Percentiles rank a stretch among this genome's conserved stretches.
phyloP scores from a whole-genome alignment of 345 rosid species.

The Jatropha curcas region DNA sequence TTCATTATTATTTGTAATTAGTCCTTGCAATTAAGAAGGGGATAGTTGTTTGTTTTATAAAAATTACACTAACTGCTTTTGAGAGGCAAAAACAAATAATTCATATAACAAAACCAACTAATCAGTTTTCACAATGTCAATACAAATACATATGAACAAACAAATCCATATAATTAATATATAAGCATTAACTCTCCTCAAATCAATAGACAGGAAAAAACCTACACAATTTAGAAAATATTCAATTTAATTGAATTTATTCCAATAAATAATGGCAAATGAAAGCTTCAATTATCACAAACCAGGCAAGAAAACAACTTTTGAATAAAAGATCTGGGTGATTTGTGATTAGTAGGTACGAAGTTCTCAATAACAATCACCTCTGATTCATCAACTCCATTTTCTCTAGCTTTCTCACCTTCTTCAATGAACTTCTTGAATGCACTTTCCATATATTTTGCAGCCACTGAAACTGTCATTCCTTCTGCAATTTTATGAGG shows the following conservation, averaged over 20 bases:
- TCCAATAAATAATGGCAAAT: no score
- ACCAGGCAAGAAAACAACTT: conserved; percentile 57
- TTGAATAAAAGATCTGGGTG: conserved; percentile 35
- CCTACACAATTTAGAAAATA: background rate
- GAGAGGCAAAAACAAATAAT: no score
- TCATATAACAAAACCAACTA: no score
- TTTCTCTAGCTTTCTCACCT: conserved; percentile 43
- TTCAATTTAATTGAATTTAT: no score
- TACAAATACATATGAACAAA: background rate
- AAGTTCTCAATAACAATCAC: conserved; percentile 17
- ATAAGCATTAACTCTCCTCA: background rate
- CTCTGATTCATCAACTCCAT: conserved; percentile 40
- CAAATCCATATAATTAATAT: background rate
- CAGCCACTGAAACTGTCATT: conserved; percentile 58
- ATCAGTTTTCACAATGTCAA: background rate
- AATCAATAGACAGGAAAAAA: background rate
- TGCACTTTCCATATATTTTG: conserved; percentile 47
- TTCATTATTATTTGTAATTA: no score
- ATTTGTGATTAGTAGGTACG: conserved; percentile 14
- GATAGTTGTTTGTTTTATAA: no score
- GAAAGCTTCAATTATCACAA: conserved; percentile 36
- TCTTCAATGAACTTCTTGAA: conserved; percentile 43
- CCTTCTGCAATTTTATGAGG: conserved; percentile 54
- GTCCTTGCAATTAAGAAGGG: no score
- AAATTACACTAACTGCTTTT: no score